Conservation (phyloP, 192 early-diverging fungal species). For the Rhizophagus clarus region DNA sequence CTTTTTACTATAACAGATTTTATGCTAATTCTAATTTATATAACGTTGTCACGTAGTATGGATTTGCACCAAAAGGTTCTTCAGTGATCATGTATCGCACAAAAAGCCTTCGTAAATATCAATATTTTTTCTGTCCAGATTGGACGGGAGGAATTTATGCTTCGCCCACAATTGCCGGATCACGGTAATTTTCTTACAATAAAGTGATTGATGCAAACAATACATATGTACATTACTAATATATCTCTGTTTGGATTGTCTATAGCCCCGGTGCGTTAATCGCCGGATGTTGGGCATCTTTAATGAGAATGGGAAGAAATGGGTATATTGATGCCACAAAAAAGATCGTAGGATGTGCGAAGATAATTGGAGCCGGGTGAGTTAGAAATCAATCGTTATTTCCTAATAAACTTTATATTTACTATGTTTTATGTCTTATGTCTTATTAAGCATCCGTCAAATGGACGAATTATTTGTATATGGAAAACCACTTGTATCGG, state of each 20-base stretch:
- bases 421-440: not conserved
- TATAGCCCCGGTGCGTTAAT: constrained; percentile 83
- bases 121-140: constrained; percentile 88
- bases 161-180: constrained; percentile 89
- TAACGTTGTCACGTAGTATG: constrained; percentile 57
- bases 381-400: not conserved
- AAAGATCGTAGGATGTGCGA: constrained; percentile 66
- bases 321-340: constrained; percentile 86
- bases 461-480: constrained; percentile 77
- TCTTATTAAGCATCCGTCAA: constrained; percentile 43
- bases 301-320: constrained; percentile 83
- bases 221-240: not conserved
- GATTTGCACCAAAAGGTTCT: constrained; percentile 98
- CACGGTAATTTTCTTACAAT: constrained; percentile 50
- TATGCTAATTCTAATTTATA: not conserved
- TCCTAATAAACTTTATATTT: not conserved
- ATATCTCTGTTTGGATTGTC: not conserved
- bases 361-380: constrained; percentile 53
- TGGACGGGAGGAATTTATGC: constrained; percentile 98
- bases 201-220: not conserved
- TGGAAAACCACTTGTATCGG: constrained; percentile 79
- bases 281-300: constrained; percentile 94
- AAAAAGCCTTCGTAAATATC: constrained; percentile 81
- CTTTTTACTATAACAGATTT: not conserved
- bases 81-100: constrained; percentile 90